Base-by-base conservation (phyloP, 306 rosid species). In the Gastrolobium villosum region DNA sequence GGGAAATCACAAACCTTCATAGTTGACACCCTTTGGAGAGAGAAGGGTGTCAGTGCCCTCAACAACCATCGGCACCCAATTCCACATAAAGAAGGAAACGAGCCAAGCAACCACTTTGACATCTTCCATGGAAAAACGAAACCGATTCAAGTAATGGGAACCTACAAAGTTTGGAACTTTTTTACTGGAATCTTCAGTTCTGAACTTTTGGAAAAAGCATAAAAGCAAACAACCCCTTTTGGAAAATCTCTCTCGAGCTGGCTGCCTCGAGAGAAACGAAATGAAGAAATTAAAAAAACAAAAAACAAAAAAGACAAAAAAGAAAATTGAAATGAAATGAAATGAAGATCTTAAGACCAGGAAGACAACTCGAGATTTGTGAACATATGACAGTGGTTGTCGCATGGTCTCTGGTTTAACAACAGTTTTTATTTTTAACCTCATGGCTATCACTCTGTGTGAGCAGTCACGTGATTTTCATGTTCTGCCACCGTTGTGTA, bases 21-120 rank as follows among this genome's bases (percentile, higher is more conserved):
- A 91, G 90, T 93, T 91, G 67, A 93, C 97, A 59, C 99, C 99
- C 88, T 96, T 96, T 35, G 98, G 99, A 68, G 99, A 96, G 69
- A 93, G 94, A 72, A 87, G 91, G 59, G 85, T 90, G 70, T 87
- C 90, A 40, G 88, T 80, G 54, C 88, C 90, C 14, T 64, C 79
- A 46, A 68, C 85, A 37, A 55, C 45, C 53, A 78, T 44, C 39
- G 76, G 35, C 46, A 68, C 26, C 88, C 79, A 83, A 62, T 48
- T 46, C 74, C 62, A 88, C 57, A 86, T 13, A 50, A 80, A 56
- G 70, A 87, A 72, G 40, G 54, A 72, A 88, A 80, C n/a, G 53
- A 88, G 32, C 65, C 78, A 80, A 50, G 81, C 39, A 68, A 56
- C 49, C 53, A 83, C 31, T 81, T 81, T 88, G 76, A 62, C 76